phyloP scores from a whole-genome alignment of 2,329 filamentous ascomycete species.

The Colletotrichum cereale region DNA sequence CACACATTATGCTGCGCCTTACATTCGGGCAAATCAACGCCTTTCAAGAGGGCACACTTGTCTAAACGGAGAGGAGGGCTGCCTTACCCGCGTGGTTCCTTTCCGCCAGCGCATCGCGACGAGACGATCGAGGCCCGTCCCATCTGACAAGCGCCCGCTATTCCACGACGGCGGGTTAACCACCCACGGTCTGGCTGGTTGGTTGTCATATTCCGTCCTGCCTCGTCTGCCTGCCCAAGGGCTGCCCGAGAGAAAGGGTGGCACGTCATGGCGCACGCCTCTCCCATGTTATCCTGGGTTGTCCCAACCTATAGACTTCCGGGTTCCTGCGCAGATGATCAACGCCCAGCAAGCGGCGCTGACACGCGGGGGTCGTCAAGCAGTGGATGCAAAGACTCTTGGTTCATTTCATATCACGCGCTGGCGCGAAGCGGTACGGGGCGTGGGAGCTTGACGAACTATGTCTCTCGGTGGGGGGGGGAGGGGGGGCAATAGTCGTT shows the following conservation, averaged over 20 bases:
- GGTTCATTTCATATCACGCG: slow-evolving; percentile 26
- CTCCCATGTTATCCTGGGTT: slow-evolving; percentile 1
- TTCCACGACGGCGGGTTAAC: slow-evolving; percentile 15
- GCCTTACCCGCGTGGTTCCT: not conserved
- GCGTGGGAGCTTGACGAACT: slow-evolving; percentile 12
- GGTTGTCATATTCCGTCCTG: not conserved
- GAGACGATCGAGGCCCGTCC: slow-evolving; percentile 36
- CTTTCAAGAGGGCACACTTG: too few relatives aligned
- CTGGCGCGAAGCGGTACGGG: not conserved
- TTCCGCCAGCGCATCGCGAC: slow-evolving; percentile 38
- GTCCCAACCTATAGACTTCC: slow-evolving; percentile 35
- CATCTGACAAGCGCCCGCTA: slow-evolving; percentile 33
- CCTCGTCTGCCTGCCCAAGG: not conserved
- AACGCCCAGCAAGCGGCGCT: slow-evolving; percentile 33
- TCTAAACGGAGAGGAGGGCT: slow-evolving; percentile 1
- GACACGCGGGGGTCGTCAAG: slow-evolving; percentile 7
- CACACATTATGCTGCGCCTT: not conserved
- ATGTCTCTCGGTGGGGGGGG: slow-evolving; percentile 20
- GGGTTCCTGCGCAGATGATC: slow-evolving; percentile 51
- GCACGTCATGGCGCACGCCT: slow-evolving; percentile 28
- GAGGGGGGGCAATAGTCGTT: not conserved
- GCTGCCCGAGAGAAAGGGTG: slow-evolving; percentile 17
- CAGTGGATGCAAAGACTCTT: not conserved
- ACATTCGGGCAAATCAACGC: not conserved
- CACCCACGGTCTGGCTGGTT: not conserved